A percentile compares a stretch with the other conserved stretches of the same genome.
phyloP scores from a whole-genome alignment of 345 rosid species.

The Theobroma cacao region DNA sequence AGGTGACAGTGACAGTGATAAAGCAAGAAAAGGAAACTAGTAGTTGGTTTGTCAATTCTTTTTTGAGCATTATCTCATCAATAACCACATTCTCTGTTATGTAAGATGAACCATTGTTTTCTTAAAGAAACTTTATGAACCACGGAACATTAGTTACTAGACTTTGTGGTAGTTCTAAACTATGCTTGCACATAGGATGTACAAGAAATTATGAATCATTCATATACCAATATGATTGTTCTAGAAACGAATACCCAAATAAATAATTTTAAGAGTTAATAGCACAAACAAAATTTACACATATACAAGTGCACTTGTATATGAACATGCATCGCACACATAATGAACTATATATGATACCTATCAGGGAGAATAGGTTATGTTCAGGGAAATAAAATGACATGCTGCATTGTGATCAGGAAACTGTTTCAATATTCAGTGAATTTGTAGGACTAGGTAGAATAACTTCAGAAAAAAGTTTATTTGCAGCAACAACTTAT shows the following conservation, averaged over 20 bases:
- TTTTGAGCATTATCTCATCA: slow-evolving; percentile 4
- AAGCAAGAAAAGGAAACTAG: slow-evolving; percentile 10
- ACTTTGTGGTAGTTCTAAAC: background rate
- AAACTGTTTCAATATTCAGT: too few species aligned
- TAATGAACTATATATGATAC: too few species aligned
- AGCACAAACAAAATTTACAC: background rate
- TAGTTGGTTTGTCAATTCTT: slow-evolving; percentile 26
- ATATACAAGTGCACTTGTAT: too few species aligned
- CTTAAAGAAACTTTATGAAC: background rate
- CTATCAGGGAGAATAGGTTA: too few species aligned
- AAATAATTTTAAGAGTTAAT: background rate
- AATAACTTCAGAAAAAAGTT: background rate
- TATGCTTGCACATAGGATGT: background rate
- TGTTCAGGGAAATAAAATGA: too few species aligned
- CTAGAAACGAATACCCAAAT: background rate
- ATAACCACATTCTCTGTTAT: slow-evolving; percentile 8
- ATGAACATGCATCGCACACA: too few species aligned
- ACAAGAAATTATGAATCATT: background rate
- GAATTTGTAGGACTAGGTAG: too few species aligned
- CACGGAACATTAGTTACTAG: background rate
- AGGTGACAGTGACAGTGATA: background rate
- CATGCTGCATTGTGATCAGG: too few species aligned
- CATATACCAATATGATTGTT: background rate
- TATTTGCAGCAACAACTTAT: background rate
- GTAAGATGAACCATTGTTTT: slow-evolving; percentile 17